phyloP scores from a whole-genome alignment of 192 early-diverging fungal species.

The Gaertneriomyces sp. region DNA sequence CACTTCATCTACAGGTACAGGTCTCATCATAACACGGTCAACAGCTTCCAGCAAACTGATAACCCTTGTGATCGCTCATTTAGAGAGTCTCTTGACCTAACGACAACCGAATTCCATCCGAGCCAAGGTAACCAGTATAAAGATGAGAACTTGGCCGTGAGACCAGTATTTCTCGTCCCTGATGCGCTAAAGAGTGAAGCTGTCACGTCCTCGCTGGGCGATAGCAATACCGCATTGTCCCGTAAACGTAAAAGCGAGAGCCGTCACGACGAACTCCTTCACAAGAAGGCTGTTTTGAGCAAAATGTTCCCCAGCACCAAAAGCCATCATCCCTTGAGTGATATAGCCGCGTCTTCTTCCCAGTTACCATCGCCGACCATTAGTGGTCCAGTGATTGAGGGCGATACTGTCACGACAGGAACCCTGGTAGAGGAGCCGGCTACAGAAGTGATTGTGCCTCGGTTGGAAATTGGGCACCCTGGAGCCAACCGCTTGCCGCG shows the following conservation, averaged over 20 bases:
- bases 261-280: neutral
- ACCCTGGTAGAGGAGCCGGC: constrained; percentile 1
- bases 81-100: constrained; percentile 21
- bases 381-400: neutral
- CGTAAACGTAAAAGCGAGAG: constrained; percentile 16
- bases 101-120: neutral
- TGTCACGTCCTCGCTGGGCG: neutral
- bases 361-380: neutral
- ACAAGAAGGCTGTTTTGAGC: constrained; percentile 15
- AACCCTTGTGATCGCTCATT: neutral
- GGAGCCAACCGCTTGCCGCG: constrained; percentile 66
- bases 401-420: constrained; percentile 1
- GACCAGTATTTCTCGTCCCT: constrained; percentile 62
- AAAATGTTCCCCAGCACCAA: constrained; percentile 19
- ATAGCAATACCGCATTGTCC: neutral
- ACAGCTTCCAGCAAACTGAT: neutral
- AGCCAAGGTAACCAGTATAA: constrained; percentile 36
- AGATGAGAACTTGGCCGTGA: constrained; percentile 68
- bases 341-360: neutral
- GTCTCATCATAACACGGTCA: neutral
- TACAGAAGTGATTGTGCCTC: neutral
- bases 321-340: constrained; percentile 6
- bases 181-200: constrained; percentile 21
- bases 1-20: constrained; percentile 69
- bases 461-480: constrained; percentile 48